Conservation (phyloP, 139 green algal species). For the Picochlorum costavermella region DNA sequence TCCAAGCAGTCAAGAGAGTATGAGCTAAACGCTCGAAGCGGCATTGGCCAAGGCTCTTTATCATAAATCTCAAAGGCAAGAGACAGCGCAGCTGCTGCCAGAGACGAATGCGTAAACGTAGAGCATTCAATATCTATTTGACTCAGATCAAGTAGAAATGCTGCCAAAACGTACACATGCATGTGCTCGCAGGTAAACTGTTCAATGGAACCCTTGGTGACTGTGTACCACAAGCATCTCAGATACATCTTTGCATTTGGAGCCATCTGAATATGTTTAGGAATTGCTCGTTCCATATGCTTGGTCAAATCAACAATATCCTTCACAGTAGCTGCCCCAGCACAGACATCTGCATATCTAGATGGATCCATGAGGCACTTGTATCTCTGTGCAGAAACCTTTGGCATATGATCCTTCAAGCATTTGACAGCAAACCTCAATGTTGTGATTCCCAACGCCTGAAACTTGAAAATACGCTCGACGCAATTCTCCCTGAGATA, state of each 20-base stretch:
- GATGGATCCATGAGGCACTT: conserved; percentile 23
- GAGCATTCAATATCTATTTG: conserved; percentile 39
- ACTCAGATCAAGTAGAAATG: conserved; percentile 50
- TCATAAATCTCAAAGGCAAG: conserved; percentile 31
- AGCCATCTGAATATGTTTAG: conserved; percentile 7
- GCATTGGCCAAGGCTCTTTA: conserved; percentile 31
- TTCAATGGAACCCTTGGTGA: conserved; percentile 7
- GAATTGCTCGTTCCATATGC: conserved; percentile 21
- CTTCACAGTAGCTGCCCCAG: conserved; percentile 33
- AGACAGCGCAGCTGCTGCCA: conserved; percentile 40
- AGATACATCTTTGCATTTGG: conserved; percentile 56
- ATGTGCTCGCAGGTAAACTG: conserved; percentile 35
- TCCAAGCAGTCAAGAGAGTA: conserved; percentile 36
- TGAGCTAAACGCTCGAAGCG: conserved; percentile 37
- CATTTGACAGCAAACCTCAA: conserved; percentile 45
- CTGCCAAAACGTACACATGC: conserved; percentile 52
- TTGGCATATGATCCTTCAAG: conserved; percentile 7
- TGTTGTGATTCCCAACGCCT: conserved; percentile 48
- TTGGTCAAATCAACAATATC: conserved; percentile 45
- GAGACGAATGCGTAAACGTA: conserved; percentile 18
- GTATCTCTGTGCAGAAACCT: conserved; percentile 10
- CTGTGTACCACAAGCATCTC: conserved; percentile 47
- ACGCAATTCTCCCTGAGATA: conserved; percentile 31
- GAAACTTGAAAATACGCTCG: conserved; percentile 29
- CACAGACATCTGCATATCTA: conserved; percentile 45